Conservation (phyloP, 495 filamentous ascomycete genomes). For the Aspergillus taichungensis region DNA sequence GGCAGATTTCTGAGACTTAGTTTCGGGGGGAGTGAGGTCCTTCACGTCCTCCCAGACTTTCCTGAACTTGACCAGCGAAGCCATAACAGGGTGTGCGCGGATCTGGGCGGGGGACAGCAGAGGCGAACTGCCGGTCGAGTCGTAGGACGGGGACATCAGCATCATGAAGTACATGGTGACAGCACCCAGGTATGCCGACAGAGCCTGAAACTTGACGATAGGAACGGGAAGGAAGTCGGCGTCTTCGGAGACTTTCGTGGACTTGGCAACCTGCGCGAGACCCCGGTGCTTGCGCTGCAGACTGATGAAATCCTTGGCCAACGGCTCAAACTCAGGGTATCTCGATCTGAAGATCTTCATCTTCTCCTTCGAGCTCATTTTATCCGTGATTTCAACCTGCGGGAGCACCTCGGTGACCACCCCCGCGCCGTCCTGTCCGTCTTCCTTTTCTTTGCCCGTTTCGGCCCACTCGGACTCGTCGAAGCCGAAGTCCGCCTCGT, state of each 20-base stretch:
- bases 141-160: constrained; percentile 57
- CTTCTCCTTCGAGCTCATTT: constrained; percentile 68
- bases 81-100: constrained; percentile 84
- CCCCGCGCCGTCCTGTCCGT: constrained; percentile 32
- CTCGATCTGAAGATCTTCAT: constrained; percentile 64
- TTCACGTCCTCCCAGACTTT: constrained; percentile 74
- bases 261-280: constrained; percentile 48
- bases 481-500: constrained; percentile 85
- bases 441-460: constrained; percentile 28
- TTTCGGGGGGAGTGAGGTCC: constrained; percentile 28
- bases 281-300: constrained; percentile 56
- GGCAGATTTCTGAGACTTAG: constrained; percentile 8
- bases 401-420: constrained; percentile 77
- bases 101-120: constrained; percentile 61
- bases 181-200: constrained; percentile 75
- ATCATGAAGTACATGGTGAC: constrained; percentile 92
- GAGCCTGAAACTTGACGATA: constrained; percentile 63
- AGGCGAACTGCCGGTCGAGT: constrained; percentile 34
- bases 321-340: constrained; percentile 85
- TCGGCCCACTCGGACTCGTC: constrained; percentile 78
- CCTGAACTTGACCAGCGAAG: constrained; percentile 67
- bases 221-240: constrained; percentile 33
- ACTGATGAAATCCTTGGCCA: constrained; percentile 69
- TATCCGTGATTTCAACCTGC: constrained; percentile 68
- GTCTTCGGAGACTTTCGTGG: constrained; percentile 33